phyloP scores from a whole-genome alignment of 139 green algal species.

The Chlorella vulgaris region DNA sequence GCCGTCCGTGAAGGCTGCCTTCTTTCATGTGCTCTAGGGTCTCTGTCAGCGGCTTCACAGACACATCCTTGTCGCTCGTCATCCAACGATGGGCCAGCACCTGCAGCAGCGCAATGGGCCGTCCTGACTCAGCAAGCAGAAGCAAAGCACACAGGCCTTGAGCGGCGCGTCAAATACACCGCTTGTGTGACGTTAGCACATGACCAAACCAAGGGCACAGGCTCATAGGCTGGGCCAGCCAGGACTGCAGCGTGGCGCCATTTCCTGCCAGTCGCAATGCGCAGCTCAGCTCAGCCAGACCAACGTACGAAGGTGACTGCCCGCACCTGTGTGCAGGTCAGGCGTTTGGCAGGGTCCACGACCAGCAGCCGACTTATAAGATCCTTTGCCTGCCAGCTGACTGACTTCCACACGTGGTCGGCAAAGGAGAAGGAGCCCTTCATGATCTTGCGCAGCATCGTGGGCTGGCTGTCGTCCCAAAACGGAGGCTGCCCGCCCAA shows the following conservation, averaged over 20 bases:
- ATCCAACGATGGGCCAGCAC: neutral
- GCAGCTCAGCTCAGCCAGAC: too few species aligned
- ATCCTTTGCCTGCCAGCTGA: slow-evolving; percentile 51
- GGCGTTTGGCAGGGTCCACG: slow-evolving; percentile 64
- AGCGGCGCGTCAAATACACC: too few species aligned
- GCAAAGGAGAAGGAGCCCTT: slow-evolving; percentile 72
- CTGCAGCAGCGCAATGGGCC: neutral
- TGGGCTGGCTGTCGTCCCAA: slow-evolving; percentile 81
- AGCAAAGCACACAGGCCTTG: too few species aligned
- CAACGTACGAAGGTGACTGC: neutral
- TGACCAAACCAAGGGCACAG: too few species aligned
- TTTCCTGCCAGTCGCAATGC: too few species aligned
- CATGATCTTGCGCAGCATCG: slow-evolving; percentile 84
- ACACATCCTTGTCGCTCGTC: too few species aligned
- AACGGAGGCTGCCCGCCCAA: slow-evolving; percentile 91
- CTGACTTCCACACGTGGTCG: slow-evolving; percentile 79
- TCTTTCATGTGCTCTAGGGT: neutral
- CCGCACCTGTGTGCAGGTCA: slow-evolving; percentile 47
- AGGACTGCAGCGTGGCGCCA: too few species aligned
- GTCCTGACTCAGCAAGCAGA: too few species aligned
- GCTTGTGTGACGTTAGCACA: too few species aligned
- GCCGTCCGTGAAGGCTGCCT: neutral
- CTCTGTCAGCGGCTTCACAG: neutral
- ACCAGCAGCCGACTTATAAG: slow-evolving; percentile 38
- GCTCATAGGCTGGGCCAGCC: too few species aligned